phyloP scores from a whole-genome alignment of 2,329 filamentous ascomycete genomes.

The Aspergillus luchuensis region DNA sequence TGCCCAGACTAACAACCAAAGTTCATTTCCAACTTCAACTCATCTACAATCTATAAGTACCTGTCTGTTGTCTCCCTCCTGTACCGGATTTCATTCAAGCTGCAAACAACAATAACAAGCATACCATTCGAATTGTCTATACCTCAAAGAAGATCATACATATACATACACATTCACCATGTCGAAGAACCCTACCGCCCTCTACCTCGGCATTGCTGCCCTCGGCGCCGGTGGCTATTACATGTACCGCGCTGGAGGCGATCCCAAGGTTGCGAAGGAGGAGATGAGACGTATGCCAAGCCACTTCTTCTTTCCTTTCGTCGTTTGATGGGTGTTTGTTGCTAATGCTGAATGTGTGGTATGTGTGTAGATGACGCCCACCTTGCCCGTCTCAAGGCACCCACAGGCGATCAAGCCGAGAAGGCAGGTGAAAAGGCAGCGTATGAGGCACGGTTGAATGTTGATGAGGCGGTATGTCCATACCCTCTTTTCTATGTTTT shows the following conservation, averaged over 20 bases:
- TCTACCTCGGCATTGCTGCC: slow-evolving; percentile 57
- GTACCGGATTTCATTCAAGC: neutral
- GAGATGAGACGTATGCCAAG: slow-evolving; percentile 72
- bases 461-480: slow-evolving; percentile 68
- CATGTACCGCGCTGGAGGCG: slow-evolving; percentile 82
- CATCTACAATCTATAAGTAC: neutral
- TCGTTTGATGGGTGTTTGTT: neutral
- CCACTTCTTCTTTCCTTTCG: no score
- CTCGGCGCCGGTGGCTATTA: slow-evolving; percentile 80
- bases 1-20: neutral
- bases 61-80: neutral
- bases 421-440: slow-evolving; percentile 65
- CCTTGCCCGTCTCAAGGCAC: slow-evolving; percentile 66
- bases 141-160: neutral
- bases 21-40: neutral
- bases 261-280: slow-evolving; percentile 80
- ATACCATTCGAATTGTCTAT: neutral
- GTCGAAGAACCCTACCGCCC: slow-evolving; percentile 39
- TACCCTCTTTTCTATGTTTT: neutral
- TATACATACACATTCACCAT: slow-evolving; percentile 24
- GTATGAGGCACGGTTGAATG: slow-evolving; percentile 62
- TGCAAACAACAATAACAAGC: neutral
- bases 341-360: neutral
- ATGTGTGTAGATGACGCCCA: slow-evolving; percentile 73
- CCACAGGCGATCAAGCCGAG: slow-evolving; percentile 64